Conservation (phyloP, 2,329 filamentous ascomycete genomes). For the Cadophora sp. region DNA sequence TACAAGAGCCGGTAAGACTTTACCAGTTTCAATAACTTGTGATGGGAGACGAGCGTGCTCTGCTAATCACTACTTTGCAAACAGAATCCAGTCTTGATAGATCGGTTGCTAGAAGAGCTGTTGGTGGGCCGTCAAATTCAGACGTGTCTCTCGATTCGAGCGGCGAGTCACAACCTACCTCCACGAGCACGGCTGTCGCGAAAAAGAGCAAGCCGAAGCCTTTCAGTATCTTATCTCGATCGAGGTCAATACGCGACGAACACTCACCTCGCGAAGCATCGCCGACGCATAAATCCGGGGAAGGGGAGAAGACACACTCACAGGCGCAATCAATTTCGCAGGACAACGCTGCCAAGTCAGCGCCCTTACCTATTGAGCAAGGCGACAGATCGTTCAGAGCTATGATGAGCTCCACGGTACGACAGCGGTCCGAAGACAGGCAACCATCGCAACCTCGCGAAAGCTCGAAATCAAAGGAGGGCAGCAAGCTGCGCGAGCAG, state of each 20-base stretch:
- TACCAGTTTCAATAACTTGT: constrained; percentile 27
- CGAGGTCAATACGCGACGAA: constrained; percentile 53
- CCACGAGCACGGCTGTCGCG: constrained; percentile 26
- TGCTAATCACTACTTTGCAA: constrained; percentile 27
- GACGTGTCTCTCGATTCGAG: constrained; percentile 39
- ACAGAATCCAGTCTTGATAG: constrained; percentile 38
- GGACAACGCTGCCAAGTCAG: constrained; percentile 57
- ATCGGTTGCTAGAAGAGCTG: constrained; percentile 39
- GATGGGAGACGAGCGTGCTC: background rate
- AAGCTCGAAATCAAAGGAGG: constrained; percentile 46
- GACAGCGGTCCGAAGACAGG: constrained; percentile 79
- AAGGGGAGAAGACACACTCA: constrained; percentile 45
- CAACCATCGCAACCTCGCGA: constrained; percentile 54
- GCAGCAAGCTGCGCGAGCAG: constrained; percentile 47
- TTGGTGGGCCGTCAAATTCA: constrained; percentile 39
- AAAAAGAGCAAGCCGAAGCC: constrained; percentile 44
- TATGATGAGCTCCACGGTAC: constrained; percentile 67
- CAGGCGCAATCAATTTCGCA: constrained; percentile 45
- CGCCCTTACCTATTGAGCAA: constrained; percentile 57
- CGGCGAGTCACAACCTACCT: constrained; percentile 28
- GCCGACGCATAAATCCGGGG: constrained; percentile 31
- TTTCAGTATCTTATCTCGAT: constrained; percentile 47
- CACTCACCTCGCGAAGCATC: constrained; percentile 36
- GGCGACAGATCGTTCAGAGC: constrained; percentile 70
- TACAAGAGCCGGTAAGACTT: constrained; percentile 42